Evolutionary conservation across 331 rosid species (phyloP).

Genomic region (Stylosanthes scabra): DNA sequence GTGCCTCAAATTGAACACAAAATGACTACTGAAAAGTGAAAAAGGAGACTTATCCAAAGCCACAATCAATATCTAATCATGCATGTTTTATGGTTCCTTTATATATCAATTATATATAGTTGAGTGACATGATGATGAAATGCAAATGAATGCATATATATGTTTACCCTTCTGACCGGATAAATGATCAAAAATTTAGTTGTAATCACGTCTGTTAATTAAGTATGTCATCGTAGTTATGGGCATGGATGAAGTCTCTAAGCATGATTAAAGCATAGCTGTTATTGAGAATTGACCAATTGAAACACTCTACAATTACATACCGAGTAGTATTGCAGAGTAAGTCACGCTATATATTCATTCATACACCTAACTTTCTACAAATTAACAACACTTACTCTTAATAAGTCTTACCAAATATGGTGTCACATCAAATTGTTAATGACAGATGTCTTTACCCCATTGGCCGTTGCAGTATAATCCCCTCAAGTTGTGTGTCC

Average conservation of each 20-base stretch:
- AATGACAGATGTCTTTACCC: no score
- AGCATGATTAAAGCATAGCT: background rate
- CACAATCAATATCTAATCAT: background rate
- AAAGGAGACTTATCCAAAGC: background rate
- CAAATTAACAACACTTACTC: background rate
- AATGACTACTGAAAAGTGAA: background rate
- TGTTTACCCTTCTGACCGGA: background rate
- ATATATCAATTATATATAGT: background rate
- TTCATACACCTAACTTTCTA: no score
- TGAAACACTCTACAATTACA: background rate
- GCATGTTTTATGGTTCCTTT: background rate
- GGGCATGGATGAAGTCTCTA: background rate
- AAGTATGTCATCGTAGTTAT: background rate
- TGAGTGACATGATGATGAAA: background rate
- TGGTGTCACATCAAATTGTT: no score
- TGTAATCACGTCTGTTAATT: background rate
- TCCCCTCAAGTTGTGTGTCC: no score
- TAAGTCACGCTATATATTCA: background rate
- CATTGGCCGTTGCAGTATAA: no score
- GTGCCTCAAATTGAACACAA: background rate
- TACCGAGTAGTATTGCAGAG: background rate
- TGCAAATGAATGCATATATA: background rate
- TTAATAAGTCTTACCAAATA: background rate
- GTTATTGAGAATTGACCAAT: slow-evolving; percentile 2
- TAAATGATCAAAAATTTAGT: no score